phyloP scores from a whole-genome alignment of 345 rosid genomes.

The Aurinia saxatilis region DNA sequence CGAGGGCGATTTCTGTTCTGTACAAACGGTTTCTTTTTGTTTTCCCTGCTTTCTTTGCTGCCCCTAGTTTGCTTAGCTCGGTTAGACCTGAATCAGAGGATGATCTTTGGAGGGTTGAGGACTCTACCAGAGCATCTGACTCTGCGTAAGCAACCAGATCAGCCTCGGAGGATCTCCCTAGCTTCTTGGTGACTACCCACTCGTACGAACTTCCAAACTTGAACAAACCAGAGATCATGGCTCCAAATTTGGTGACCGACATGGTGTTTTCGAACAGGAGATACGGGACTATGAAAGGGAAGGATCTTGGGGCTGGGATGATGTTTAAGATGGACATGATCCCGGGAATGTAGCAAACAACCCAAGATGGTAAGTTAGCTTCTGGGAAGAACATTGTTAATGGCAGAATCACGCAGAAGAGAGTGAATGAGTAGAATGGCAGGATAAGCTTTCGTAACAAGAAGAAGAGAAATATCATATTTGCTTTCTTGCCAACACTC shows the following conservation, averaged over 20 bases:
- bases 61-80: slow-evolving; percentile 53
- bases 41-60: slow-evolving; percentile 37
- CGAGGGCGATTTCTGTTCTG: slow-evolving; percentile 72
- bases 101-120: slow-evolving; percentile 39
- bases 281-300: slow-evolving; percentile 86
- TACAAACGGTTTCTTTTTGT: slow-evolving; percentile 55
- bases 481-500: slow-evolving; percentile 65
- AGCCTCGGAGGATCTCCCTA: slow-evolving; percentile 88
- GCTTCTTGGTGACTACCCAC: slow-evolving; percentile 89
- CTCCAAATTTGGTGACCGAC: slow-evolving; percentile 94
- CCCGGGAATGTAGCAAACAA: slow-evolving; percentile 79
- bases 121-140: slow-evolving; percentile 40
- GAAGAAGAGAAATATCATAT: slow-evolving; percentile 80
- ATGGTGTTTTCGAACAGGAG: slow-evolving; percentile 96
- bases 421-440: slow-evolving; percentile 88
- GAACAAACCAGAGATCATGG: slow-evolving; percentile 90
- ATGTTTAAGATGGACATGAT: slow-evolving; percentile 68
- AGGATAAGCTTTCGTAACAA: slow-evolving; percentile 76
- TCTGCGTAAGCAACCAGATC: slow-evolving; percentile 69
- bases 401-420: slow-evolving; percentile 88
- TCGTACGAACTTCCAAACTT: slow-evolving; percentile 79
- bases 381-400: slow-evolving; percentile 84
- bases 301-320: slow-evolving; percentile 76
- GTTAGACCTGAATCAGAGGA: slow-evolving; percentile 65
- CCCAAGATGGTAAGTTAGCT: slow-evolving; percentile 90